phyloP scores from a whole-genome alignment of 2,329 filamentous ascomycete genomes.

The Chaetomium sp. region DNA sequence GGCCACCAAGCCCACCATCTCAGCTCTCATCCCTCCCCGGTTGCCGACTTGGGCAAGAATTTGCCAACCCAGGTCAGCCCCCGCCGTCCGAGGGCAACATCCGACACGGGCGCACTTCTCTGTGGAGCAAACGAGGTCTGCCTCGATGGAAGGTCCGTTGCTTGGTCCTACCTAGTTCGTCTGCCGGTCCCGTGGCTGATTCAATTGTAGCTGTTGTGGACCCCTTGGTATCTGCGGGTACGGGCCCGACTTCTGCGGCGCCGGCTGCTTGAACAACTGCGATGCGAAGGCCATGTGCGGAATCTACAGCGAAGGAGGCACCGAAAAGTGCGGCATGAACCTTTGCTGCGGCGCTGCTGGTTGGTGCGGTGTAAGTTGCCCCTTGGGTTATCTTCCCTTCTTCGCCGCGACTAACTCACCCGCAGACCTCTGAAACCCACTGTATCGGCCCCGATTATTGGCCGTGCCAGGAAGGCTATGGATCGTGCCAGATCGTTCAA shows the following conservation, averaged over 20 bases:
- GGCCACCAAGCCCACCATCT: not conserved
- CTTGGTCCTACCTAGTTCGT: not conserved
- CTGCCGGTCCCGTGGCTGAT: not conserved
- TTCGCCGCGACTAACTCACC: not conserved
- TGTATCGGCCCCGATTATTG: not conserved
- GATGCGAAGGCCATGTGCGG: not conserved
- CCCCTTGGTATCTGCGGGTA: not conserved
- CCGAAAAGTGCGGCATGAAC: slow-evolving; percentile 3
- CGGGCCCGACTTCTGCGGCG: not conserved
- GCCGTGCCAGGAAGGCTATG: not conserved
- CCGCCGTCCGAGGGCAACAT: not conserved
- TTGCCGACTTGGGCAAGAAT: not conserved
- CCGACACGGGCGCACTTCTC: not conserved
- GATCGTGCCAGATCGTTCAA: not conserved
- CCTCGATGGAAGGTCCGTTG: not conserved
- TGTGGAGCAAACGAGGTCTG: not conserved
- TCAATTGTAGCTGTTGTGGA: not conserved
- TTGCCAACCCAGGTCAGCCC: not conserved
- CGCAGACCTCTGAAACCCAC: not conserved
- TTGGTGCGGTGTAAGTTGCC: not conserved
- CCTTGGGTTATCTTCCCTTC: not conserved
- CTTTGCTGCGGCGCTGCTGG: not conserved
- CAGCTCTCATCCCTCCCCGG: not conserved
- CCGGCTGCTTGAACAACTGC: slow-evolving; percentile 3
- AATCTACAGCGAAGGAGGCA: slow-evolving; percentile 1